Conservation (phyloP, 352 stramenopile species). For the Pythium vanterpoolii region DNA sequence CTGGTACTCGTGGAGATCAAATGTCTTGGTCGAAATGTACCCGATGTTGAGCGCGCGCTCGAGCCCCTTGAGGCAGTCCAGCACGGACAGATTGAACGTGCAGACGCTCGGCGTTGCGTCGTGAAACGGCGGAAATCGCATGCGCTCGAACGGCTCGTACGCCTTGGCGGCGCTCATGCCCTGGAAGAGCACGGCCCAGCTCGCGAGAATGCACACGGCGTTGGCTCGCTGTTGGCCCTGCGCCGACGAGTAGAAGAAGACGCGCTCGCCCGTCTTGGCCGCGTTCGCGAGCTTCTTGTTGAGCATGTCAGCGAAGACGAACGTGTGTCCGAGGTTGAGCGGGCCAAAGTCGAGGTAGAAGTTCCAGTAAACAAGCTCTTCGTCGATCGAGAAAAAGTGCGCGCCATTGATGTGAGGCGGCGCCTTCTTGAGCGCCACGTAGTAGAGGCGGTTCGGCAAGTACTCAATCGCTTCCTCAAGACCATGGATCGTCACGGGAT, state of each 20-base stretch:
- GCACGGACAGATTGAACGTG: conserved; percentile 88
- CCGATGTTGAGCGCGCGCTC: conserved; percentile 62
- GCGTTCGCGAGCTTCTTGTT: conserved; percentile 34
- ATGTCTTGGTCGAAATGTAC: conserved; percentile 86
- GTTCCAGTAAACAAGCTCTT: conserved; percentile 92
- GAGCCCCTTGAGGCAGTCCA: conserved; percentile 88
- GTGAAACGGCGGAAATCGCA: conserved; percentile 83
- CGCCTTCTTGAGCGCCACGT: conserved; percentile 61
- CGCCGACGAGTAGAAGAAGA: conserved; percentile 87
- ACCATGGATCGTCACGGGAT: conserved; percentile 27
- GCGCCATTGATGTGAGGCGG: conserved; percentile 40
- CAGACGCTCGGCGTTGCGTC: conserved; percentile 86
- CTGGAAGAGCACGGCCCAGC: conserved; percentile 88
- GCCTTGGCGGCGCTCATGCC: conserved; percentile 69
- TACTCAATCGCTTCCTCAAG: conserved; percentile 68
- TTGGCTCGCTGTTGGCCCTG: conserved; percentile 84
- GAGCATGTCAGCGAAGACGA: conserved; percentile 51
- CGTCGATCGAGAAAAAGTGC: conserved; percentile 85
- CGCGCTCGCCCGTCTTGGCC: conserved; percentile 29
- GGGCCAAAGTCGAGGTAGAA: conserved; percentile 97
- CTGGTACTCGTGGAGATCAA: conserved; percentile 93
- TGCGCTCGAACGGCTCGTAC: conserved; percentile 52
- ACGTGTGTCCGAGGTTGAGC: conserved; percentile 84
- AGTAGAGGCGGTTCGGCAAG: conserved; percentile 51
- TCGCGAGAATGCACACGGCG: conserved; percentile 86